Evolutionary conservation across 768 basidiomycete species (phyloP).

Genomic region (Tulasnella sp.): DNA sequence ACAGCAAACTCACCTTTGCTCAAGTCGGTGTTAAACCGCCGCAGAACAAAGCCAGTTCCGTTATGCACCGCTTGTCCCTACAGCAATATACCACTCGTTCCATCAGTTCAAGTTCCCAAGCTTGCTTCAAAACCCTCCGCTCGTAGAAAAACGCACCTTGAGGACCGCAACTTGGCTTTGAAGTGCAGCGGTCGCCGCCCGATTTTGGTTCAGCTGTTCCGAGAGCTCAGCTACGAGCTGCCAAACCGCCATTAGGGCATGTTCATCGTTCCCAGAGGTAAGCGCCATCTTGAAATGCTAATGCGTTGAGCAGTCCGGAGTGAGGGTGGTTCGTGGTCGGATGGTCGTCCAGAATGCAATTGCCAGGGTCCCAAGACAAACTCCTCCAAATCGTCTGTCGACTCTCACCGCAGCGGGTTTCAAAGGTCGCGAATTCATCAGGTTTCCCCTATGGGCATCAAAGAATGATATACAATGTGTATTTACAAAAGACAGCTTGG

Average conservation of each 20-base stretch:
- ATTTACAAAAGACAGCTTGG: too few species aligned
- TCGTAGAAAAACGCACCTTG: constrained; percentile 46
- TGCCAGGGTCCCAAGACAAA: background rate
- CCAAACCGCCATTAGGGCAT: constrained; percentile 63
- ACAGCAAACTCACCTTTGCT: constrained; percentile 49
- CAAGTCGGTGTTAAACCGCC: constrained; percentile 81
- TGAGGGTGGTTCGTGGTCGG: background rate
- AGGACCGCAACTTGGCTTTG: constrained; percentile 57
- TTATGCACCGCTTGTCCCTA: constrained; percentile 67
- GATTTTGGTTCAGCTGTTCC: constrained; percentile 73
- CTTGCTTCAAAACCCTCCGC: too few species aligned
- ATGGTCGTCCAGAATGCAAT: background rate
- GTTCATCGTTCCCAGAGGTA: constrained; percentile 4
- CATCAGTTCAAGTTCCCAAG: background rate
- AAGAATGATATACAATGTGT: background rate
- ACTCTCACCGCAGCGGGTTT: too few species aligned
- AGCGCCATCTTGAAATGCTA: constrained; percentile 2
- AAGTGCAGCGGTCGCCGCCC: constrained; percentile 56
- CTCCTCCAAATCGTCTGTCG: background rate
- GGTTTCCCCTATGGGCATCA: background rate
- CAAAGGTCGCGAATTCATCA: too few species aligned
- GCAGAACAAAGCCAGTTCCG: constrained; percentile 62
- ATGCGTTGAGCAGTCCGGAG: background rate
- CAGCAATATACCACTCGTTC: background rate
- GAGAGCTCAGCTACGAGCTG: constrained; percentile 70